Conservation (phyloP, 306 rosid species). For the Ochetophila trinervis region DNA sequence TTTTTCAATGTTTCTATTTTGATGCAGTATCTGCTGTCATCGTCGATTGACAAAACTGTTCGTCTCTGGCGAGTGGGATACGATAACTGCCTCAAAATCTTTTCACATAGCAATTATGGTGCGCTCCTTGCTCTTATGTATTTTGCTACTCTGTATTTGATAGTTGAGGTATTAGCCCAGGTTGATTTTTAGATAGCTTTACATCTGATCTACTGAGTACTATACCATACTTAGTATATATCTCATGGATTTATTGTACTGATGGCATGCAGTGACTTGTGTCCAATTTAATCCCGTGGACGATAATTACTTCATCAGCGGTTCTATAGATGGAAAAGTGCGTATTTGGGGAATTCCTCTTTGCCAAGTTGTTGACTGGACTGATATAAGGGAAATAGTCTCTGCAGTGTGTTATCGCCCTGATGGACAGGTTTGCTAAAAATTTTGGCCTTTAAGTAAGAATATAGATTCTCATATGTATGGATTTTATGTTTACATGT, state of each 20-base stretch:
- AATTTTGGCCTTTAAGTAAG: conserved; percentile 23
- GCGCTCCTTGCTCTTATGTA: conserved; percentile 16
- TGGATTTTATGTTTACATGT: conserved; percentile 20
- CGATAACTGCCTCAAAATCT: conserved; percentile 67
- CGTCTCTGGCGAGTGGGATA: conserved; percentile 81
- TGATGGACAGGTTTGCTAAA: conserved; percentile 72
- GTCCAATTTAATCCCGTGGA: conserved; percentile 90
- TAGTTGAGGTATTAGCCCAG: conserved; percentile 15
- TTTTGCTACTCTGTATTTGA: conserved; percentile 3
- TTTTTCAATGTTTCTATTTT: conserved; percentile 18
- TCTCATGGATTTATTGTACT: conserved; percentile 26
- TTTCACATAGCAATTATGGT: conserved; percentile 93
- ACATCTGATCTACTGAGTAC: conserved; percentile 6
- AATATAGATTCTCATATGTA: conserved; percentile 2
- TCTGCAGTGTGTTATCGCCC: conserved; percentile 91
- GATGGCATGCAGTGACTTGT: conserved; percentile 64
- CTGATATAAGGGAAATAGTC: conserved; percentile 67
- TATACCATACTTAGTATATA: conserved; percentile 12
- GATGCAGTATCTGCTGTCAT: conserved; percentile 78
- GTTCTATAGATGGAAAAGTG: conserved; percentile 96
- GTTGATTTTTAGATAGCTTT: conserved; percentile 10
- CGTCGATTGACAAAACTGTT: conserved; percentile 86
- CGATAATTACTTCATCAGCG: conserved; percentile 89
- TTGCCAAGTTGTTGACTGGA: conserved; percentile 90
- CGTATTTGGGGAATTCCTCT: conserved; percentile 81